Percentiles rank a stretch among this genome's conserved stretches.
phyloP scores from a whole-genome alignment of 2,329 filamentous ascomycete genomes.

The Penicillium sp. region DNA sequence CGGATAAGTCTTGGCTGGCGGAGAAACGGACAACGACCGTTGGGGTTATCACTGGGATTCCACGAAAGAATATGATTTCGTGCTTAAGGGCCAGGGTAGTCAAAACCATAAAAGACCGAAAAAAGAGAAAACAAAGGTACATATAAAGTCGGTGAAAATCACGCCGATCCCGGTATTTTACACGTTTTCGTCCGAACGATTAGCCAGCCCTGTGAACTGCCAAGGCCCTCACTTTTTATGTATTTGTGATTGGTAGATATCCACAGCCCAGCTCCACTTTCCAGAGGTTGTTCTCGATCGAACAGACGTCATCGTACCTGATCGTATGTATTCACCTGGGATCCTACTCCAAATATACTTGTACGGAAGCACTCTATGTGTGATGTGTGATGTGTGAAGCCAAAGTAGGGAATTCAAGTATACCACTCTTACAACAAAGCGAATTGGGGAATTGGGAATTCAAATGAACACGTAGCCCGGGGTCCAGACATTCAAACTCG shows the following conservation, averaged over 20 bases:
- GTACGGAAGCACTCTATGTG: no score
- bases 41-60: background rate
- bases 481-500: slow-evolving; percentile 1
- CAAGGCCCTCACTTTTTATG: slow-evolving; percentile 3
- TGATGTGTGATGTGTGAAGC: background rate
- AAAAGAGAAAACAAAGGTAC: background rate
- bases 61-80: background rate
- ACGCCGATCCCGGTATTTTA: background rate
- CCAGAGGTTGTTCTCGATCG: slow-evolving; percentile 2
- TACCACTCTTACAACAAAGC: background rate
- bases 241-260: background rate
- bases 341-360: no score
- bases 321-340: no score
- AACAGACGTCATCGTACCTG: background rate
- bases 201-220: slow-evolving; percentile 15
- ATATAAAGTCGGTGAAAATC: background rate
- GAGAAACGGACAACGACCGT: background rate
- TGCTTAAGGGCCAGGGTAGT: background rate
- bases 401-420: background rate
- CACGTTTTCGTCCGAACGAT: slow-evolving; percentile 1
- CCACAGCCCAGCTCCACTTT: background rate
- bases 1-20: slow-evolving; percentile 23
- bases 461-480: background rate
- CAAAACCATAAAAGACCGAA: background rate
- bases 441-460: background rate